These are phyloP conservation scores for Globisporangium uncinulatum DNA, from an alignment of 352 stramenopile genomes.

Conservation along the genomic window DNA sequence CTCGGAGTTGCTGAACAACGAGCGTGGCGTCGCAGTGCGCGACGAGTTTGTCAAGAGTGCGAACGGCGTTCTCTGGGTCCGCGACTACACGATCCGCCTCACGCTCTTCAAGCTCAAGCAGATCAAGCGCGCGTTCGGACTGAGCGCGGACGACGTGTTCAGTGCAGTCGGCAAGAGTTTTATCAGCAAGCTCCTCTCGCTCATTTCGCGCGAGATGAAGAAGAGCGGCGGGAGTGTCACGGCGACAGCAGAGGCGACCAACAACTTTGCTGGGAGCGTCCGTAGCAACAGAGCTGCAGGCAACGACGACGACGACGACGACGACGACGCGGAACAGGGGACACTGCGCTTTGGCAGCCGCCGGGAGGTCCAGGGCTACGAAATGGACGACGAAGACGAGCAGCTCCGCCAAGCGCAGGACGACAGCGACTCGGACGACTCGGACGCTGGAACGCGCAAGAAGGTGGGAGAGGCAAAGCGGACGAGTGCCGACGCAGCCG, in stretches of 20 bases:
- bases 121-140: conserved; percentile 94
- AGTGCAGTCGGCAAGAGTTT: conserved; percentile 84
- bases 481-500: conserved; percentile 23
- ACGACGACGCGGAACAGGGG: conserved; percentile 83
- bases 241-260: conserved; percentile 37
- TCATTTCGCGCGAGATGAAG: conserved; percentile 95
- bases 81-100: conserved; percentile 96
- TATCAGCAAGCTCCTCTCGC: conserved; percentile 88
- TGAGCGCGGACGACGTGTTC: conserved; percentile 93
- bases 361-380: conserved; percentile 81
- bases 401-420: conserved; percentile 63
- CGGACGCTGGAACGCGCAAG: conserved; percentile 19
- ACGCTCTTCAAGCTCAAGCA: conserved; percentile 92
- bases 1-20: conserved; percentile 90
- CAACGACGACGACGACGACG: conserved; percentile 76
- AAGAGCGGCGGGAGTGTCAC: conserved; percentile 70
- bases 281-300: conserved; percentile 44
- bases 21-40: conserved; percentile 89
- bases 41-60: conserved; percentile 89
- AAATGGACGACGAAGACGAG: conserved; percentile 94
- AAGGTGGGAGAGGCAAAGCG: conserved; percentile 18
- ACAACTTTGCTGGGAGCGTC: conserved; percentile 21
- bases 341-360: conserved; percentile 80
- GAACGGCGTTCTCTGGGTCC: conserved; percentile 91
- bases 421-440: conserved; percentile 59